A percentile compares a stretch with the other conserved stretches of the same genome.
Conservation (phyloP, 371 early-diverging fungal genomes). For the Cokeromyces recurvatus region DNA sequence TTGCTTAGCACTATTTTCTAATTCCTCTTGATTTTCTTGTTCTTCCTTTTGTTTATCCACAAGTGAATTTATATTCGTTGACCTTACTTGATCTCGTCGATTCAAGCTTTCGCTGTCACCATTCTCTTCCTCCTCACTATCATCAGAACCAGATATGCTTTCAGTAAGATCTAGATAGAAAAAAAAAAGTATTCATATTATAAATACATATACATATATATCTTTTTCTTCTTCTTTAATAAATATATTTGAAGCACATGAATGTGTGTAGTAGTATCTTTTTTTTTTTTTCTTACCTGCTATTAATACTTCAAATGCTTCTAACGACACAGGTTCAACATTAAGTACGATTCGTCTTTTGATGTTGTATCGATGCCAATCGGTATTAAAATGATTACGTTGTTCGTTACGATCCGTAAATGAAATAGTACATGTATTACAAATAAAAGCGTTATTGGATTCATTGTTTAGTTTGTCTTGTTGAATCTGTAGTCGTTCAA, state of each 20-base stretch:
- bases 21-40: conserved; percentile 14
- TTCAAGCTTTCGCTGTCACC: not conserved
- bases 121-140: conserved; percentile 21
- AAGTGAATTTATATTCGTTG: conserved; percentile 27
- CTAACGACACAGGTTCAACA: conserved; percentile 75
- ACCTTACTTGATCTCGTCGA: not conserved
- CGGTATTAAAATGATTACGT: conserved; percentile 85
- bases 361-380: conserved; percentile 98
- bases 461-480: conserved; percentile 15
- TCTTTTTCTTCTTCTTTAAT: too few relatives aligned
- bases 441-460: conserved; percentile 40
- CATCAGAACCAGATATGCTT: conserved; percentile 49
- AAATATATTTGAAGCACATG: too few relatives aligned
- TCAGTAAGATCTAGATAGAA: conserved; percentile 30
- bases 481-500: conserved; percentile 18
- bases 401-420: conserved; percentile 82
- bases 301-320: conserved; percentile 75
- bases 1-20: conserved; percentile 21
- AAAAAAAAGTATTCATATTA: too few relatives aligned
- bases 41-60: conserved; percentile 35
- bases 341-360: conserved; percentile 82
- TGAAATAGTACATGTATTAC: conserved; percentile 82
- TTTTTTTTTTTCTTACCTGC: conserved; percentile 34
- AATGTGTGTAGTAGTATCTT: not conserved
- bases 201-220: too few relatives aligned